Evolutionary conservation across 208 protist species (phyloP).

Genomic region (Naegleria gruberi): DNA sequence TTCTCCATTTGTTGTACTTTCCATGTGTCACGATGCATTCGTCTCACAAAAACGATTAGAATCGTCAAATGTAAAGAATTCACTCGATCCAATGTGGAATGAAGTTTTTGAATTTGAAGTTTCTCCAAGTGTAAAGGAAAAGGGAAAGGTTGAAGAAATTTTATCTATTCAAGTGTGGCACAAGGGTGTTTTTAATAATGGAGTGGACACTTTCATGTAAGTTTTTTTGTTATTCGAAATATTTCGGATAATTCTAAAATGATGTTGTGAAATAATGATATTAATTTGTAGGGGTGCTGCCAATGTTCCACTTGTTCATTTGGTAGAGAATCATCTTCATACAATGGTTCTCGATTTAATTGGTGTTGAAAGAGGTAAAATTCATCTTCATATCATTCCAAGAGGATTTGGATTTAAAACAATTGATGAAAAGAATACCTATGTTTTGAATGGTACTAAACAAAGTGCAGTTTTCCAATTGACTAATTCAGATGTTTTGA

Average conservation of each 20-base stretch:
- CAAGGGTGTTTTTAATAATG: not conserved
- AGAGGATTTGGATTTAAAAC: not conserved
- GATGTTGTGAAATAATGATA: too few species aligned
- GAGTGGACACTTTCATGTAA: not conserved
- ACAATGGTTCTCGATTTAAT: not conserved
- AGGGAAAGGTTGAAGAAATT: not conserved
- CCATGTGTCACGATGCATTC: not conserved
- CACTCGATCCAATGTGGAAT: not conserved
- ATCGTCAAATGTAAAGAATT: not conserved
- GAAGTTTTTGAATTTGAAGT: slow-evolving; percentile 6
- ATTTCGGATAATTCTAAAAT: not conserved
- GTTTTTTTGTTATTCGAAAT: not conserved
- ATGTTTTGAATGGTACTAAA: not conserved
- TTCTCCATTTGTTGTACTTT: not conserved
- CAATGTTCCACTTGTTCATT: not conserved
- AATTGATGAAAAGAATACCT: not conserved
- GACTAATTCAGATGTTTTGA: not conserved
- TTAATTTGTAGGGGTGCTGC: not conserved
- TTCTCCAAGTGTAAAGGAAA: not conserved
- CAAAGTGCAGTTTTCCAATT: not conserved
- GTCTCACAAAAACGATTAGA: not conserved
- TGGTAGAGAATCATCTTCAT: not conserved
- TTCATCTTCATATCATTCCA: not conserved
- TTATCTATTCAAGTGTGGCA: not conserved
- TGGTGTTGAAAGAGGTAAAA: slow-evolving; percentile 2